Conservation (phyloP, 306 rosid genomes). For the Hippophae gyantsensis region DNA sequence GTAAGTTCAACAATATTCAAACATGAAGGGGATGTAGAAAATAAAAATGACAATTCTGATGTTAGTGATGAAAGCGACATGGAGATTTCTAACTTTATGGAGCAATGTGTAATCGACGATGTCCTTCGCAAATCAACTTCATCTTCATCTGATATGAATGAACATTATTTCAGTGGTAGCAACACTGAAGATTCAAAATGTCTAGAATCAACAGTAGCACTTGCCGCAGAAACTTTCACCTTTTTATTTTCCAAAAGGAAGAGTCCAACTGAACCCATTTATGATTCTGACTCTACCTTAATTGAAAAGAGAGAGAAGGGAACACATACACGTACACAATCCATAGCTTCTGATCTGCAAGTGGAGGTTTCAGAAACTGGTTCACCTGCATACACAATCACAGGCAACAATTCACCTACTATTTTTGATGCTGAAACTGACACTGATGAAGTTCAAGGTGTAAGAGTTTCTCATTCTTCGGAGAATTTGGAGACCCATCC, state of each 20-base stretch:
- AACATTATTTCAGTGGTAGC: constrained; percentile 12
- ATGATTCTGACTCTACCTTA: constrained; percentile 30
- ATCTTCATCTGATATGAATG: constrained; percentile 16
- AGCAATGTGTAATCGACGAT: constrained; percentile 18
- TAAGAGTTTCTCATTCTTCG: constrained; percentile 22
- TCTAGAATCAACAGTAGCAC: constrained; percentile 12
- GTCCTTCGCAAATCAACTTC: constrained; percentile 24
- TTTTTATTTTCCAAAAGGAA: constrained; percentile 15
- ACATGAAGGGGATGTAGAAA: constrained; percentile 12
- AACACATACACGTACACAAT: constrained; percentile 56
- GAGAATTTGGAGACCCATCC: constrained; percentile 23
- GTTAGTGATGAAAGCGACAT: constrained; percentile 12
- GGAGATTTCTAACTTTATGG: constrained; percentile 15
- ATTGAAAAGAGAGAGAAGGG: constrained; percentile 23
- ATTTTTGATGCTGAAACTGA: constrained; percentile 15
- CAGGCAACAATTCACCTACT: constrained; percentile 37
- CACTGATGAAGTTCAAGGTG: constrained; percentile 18
- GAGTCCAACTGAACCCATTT: constrained; percentile 18
- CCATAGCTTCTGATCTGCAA: constrained; percentile 88
- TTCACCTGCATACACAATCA: constrained; percentile 50
- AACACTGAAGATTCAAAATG: constrained; percentile 14
- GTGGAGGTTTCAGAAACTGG: constrained; percentile 87
- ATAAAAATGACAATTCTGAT: constrained; percentile 2
- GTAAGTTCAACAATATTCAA: constrained; percentile 12
- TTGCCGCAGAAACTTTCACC: constrained; percentile 16